Percentiles rank a stretch among this genome's conserved stretches.
Conservation (phyloP, 2,329 filamentous ascomycete species). For the Verticillium isaacii region DNA sequence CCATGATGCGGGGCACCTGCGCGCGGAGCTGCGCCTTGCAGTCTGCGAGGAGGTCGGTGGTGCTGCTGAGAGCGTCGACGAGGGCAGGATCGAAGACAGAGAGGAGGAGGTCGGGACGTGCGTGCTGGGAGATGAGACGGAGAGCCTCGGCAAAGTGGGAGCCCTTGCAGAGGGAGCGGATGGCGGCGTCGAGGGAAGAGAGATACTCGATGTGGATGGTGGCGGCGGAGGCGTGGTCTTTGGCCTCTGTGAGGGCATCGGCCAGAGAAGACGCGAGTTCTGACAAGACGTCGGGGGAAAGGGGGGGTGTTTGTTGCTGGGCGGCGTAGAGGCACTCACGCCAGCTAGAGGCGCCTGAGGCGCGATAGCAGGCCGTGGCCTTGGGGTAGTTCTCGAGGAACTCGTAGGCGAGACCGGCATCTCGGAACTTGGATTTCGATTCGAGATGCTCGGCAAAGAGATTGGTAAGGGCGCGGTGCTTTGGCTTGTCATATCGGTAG, state of each 20-base stretch:
- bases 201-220: conserved; percentile 80
- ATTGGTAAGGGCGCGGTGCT: conserved; percentile 63
- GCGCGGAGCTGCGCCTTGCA: conserved; percentile 80
- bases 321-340: conserved; percentile 83
- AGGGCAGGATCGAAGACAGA: conserved; percentile 73
- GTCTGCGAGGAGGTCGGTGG: conserved; percentile 88
- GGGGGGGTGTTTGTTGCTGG: conserved; percentile 56
- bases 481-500: conserved; percentile 74
- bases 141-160: conserved; percentile 87
- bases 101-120: conserved; percentile 57
- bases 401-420: conserved; percentile 88
- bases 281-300: conserved; percentile 54
- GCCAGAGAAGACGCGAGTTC: conserved; percentile 71
- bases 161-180: conserved; percentile 78
- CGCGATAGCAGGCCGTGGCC: conserved; percentile 79
- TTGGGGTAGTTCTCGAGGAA: conserved; percentile 69
- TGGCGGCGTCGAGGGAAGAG: conserved; percentile 62
- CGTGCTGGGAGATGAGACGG: conserved; percentile 62
- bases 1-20: conserved; percentile 79
- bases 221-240: conserved; percentile 77
- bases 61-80: conserved; percentile 72
- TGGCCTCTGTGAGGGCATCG: conserved; percentile 75
- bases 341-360: conserved; percentile 74
- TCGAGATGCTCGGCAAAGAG: conserved; percentile 78
- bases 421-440: conserved; percentile 69